Conservation (phyloP, 495 filamentous ascomycete genomes). For the Podospora conica region DNA sequence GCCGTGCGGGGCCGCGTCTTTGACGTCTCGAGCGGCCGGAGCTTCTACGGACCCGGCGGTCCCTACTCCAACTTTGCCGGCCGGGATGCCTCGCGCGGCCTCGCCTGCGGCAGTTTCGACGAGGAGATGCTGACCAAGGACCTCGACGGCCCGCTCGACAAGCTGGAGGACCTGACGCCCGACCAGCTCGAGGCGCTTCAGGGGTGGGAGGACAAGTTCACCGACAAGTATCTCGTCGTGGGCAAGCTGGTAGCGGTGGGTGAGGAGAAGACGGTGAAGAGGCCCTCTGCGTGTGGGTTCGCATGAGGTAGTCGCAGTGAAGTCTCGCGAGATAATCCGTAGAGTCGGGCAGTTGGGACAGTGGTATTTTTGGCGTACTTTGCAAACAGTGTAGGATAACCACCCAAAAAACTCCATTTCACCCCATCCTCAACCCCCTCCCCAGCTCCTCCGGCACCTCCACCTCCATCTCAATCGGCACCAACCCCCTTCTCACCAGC, state of each 20-base stretch:
- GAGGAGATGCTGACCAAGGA: constrained; percentile 95
- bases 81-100: constrained; percentile 83
- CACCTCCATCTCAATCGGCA: constrained; percentile 46
- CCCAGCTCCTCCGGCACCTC: constrained; percentile 27
- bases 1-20: constrained; percentile 81
- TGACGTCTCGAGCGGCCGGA: constrained; percentile 75
- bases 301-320: background rate
- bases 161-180: constrained; percentile 60
- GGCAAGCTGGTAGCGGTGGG: constrained; percentile 67
- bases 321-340: background rate
- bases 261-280: constrained; percentile 25
- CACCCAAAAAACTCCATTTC: background rate
- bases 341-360: background rate
- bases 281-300: background rate
- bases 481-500: constrained; percentile 32
- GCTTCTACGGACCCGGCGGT: constrained; percentile 91
- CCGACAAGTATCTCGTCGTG: constrained; percentile 89
- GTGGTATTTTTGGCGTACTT: background rate
- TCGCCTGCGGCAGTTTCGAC: constrained; percentile 91
- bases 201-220: constrained; percentile 90
- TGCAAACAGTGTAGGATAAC: background rate
- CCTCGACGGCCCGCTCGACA: constrained; percentile 78
- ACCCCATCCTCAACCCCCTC: constrained; percentile 16
- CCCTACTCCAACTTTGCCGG: constrained; percentile 93
- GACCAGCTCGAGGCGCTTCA: constrained; percentile 79